Base-by-base conservation (phyloP, 257 asterid genomes). In the Plectranthus barbatus region DNA sequence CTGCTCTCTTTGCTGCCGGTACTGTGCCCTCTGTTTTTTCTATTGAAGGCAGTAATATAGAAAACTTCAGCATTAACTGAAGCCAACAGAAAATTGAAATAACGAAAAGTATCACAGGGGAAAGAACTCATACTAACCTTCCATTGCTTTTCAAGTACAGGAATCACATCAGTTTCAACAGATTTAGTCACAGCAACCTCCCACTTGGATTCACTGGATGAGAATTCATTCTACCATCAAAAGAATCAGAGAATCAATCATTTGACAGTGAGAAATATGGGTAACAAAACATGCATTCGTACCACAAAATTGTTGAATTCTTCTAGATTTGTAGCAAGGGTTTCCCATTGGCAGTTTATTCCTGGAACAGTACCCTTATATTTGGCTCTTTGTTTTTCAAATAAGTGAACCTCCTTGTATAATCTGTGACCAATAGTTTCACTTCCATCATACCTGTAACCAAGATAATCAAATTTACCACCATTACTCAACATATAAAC, bases 361-460 rank as follows among this genome's bases (percentile, higher is more conserved):
- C 69, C 77, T 36, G 75, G 77, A 34, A 31, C 40, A 13, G 51
- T 45, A 59, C 60, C 79, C 78, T 62, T 73, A 56, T 61, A 70
- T 51, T 60, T 84, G 55, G 55, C 65, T 50, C 45, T 67, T 67
- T 55, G 61, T 17, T 36, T 62, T 69, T 74, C 72, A 76, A 72
- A 56, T 37, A 55, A 15, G 44, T 19, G 62, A 21, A 84, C 85
- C 75, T 88, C 96, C 82, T 83, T 88, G 75, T 91, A 91, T 41
- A 91, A 75, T 80, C 98, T 84, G 67, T 83, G 82, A 19, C 98
- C 98, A 46, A 74, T 70, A 56, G 74, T 62, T 67, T 73, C 83
- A 59, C 67, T 70, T 18, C 96, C 98, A 62, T 91, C 98, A 41
- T 77, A 88, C 98, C 98, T 91, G 70, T 61, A 51, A 80, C 53